Percentiles rank a stretch among this genome's conserved stretches.
These are phyloP conservation scores for Helotiales sp. DNA, from an alignment of 2,329 filamentous ascomycete genomes.

Conservation along the genomic window DNA sequence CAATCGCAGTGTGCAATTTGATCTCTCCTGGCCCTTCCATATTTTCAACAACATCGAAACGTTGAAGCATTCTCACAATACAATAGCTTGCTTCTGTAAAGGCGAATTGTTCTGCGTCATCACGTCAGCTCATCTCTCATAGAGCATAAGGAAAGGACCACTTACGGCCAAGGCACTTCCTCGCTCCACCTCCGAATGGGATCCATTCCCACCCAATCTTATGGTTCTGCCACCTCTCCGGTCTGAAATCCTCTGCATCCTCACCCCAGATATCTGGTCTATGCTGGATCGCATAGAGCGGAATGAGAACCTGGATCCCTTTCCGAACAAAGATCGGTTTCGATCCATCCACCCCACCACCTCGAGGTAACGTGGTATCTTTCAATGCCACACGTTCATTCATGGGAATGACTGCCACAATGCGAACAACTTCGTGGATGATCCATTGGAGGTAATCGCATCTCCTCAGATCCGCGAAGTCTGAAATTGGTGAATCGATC, in stretches of 20 bases:
- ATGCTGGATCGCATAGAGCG: slow-evolving; percentile 33
- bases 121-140: slow-evolving; percentile 3
- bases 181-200: slow-evolving; percentile 69
- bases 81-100: slow-evolving; percentile 33
- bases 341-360: slow-evolving; percentile 34
- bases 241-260: slow-evolving; percentile 44
- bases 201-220: slow-evolving; percentile 72
- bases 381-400: slow-evolving; percentile 50
- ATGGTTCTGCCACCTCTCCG: slow-evolving; percentile 39
- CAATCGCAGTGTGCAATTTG: slow-evolving; percentile 24
- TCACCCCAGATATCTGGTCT: slow-evolving; percentile 62
- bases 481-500: slow-evolving; percentile 13
- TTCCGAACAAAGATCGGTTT: slow-evolving; percentile 33
- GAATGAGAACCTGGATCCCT: slow-evolving; percentile 25
- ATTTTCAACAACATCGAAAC: slow-evolving; percentile 28
- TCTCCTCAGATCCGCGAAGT: slow-evolving; percentile 18
- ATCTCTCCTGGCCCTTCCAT: slow-evolving; percentile 20
- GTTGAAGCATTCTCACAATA: slow-evolving; percentile 32
- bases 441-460: slow-evolving; percentile 26
- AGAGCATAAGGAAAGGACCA: slow-evolving; percentile 15
- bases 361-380: slow-evolving; percentile 41
- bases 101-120: slow-evolving; percentile 29
- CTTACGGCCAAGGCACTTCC: slow-evolving; percentile 65
- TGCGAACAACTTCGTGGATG: slow-evolving; percentile 44
- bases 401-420: slow-evolving; percentile 47